Base-by-base conservation (phyloP, 2,329 filamentous ascomycete genomes). In the Fusarium ramigenum region DNA sequence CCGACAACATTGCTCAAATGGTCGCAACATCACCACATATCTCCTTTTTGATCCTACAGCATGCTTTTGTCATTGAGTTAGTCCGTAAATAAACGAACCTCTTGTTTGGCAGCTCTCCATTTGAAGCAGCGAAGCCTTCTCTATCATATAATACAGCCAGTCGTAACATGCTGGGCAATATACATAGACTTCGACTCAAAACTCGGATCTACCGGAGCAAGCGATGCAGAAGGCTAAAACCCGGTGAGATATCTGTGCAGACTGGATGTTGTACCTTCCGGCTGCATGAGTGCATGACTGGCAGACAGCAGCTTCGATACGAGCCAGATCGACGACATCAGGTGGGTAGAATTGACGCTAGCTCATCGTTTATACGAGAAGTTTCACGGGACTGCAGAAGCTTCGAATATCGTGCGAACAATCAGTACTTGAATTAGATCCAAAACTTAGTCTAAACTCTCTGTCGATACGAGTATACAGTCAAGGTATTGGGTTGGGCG, bases 261-360 rank as follows among this genome's bases (percentile, higher is more conserved):
- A 42, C 39, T n/a, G 34, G 16, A 58, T 32, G 9, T 36, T 58
- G 21, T 52, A 32, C 23, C n/a, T 40, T n/a, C n/a, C 9, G 30
- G 25, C 50, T 52, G 16, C 28, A 50, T 66, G 30, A 39, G 65
- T 43, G 59, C 59, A 59, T 50, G n/a, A 59, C 32, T n/a, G n/a
- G 9, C 18, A 37, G 39, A 47, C 37, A 39, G 34, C 14, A 28
- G 30, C n/a, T 30, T 34, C 23, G 30, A 72, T 72, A 72, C 69
- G 69, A 72, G 49, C 46, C 23, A 69, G 53, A 72, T 52, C 53
- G 43, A 53, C 47, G 36, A 28, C n/a, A 61, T 61, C 47, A 56
- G 58, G 66, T 44, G 46, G 40, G 50, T 54, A 36, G 52, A 46
- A 37, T 46, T n/a, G 42, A 42, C 52, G 43, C 42, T 70, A 65